Evolutionary conservation across 306 rosid genomes (phyloP), one percentile per base, ranked within the genome.

Genomic region (Vicia villosa): DNA sequence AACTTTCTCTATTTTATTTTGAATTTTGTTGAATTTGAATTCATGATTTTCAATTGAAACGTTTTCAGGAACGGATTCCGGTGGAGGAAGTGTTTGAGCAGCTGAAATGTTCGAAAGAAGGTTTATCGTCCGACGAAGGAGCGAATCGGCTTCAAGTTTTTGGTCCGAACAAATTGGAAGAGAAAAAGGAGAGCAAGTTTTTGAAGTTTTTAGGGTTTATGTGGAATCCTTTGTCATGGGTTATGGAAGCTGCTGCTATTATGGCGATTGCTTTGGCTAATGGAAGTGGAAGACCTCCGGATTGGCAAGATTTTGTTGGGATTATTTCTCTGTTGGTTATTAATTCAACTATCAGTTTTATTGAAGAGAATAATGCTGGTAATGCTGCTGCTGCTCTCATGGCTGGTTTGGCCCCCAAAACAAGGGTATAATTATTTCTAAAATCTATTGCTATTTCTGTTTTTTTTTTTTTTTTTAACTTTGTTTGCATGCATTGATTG

Each of bases 151-250:
- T 95, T 46, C 92, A 86, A 54, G 96, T 91, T 56, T 95, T 95
- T 64, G 99, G 99, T 57, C 97, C 95, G 50, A 95, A 95, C 97
- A 95, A 95, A 76, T 84, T 95, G 59, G 97, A 95, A 86, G 99
- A 95, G 88, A 95, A 91, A 70, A 95, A 82, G 92, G 99, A 95
- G 64, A 91, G 95, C 96, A 95, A 95, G 36, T 0, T 95, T 63
- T 80, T 95, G 77, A 95, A 95, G 79, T 95, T 95, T 72, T 59
- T 95, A 83, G 99, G 99, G 6, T 95, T 95, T 80, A 95, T 95
- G 99, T 95, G 99, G 99, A 95, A 95, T 69, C 99, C 99, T 5
- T 76, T 95, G 13, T 95, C 99, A 4, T 95, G 99, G 99, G 99
- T 95, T 56, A 95, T 95, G 99, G 99, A 95, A 91, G 97, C 95